Evolutionary conservation across 257 asterid species (phyloP), one percentile per base, ranked within the genome.

Genomic region (Nyctanthes arbortristis): DNA sequence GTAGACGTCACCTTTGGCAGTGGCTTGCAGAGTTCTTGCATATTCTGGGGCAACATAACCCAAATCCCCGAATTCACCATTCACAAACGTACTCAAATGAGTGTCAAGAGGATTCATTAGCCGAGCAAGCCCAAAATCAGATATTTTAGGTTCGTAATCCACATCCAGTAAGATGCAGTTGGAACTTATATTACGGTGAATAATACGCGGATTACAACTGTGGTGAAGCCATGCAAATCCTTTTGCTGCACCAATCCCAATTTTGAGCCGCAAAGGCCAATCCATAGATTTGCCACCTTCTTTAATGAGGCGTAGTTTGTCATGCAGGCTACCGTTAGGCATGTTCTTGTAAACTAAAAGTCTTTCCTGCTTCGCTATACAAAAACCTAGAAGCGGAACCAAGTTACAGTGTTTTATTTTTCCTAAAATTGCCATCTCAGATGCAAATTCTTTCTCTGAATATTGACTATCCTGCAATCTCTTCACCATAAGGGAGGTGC

Each of bases 41-140:
- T 90, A 88, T 69, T 92, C 98, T 0, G 95, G 98, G 0, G 97
- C 97, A 55, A 92, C 97, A 63, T 92, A 92, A 47, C 98, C 98
- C 66, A 80, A 78, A 57, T 92, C 96, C 27, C 98, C 98, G 1
- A 92, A 92, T 63, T 92, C 96, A 5, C 98, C 96, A 28, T 92
- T 92, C 70, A 92, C 96, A 14, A 89, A 89, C 16, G 98, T 92
- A 70, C 96, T 92, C 82, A 92, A 72, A 73, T 90, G 98, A 25
- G 97, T 85, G 82, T 92, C 97, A 6, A 90, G 67, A 0, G 97
- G 98, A 68, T 92, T 90, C 98, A 92, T 86, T 49, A 92, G 95
- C 75, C 98, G 71, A 2, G 97, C 97, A 1, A 92, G 91, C 16
- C n/a, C n/a, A n/a, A n/a, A n/a, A n/a, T n/a, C n/a, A n/a, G n/a